Conservation (phyloP, 805 yeast genomes). For the Zygotorulaspora danielsina region DNA sequence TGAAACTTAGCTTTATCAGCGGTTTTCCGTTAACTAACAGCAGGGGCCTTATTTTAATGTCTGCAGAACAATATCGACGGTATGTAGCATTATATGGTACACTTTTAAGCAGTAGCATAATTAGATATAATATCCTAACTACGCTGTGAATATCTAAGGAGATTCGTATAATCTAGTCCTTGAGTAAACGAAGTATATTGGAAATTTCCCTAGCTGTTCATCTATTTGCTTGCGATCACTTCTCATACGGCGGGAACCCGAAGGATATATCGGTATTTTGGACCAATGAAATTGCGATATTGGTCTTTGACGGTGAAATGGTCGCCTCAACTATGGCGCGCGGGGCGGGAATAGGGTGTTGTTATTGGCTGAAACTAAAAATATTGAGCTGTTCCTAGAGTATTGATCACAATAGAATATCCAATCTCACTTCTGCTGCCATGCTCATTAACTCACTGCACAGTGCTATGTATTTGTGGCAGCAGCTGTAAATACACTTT, state of each 20-base stretch:
- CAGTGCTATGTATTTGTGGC: too few relatives aligned
- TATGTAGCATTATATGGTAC: neutral
- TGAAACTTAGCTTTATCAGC: neutral
- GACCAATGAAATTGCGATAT: neutral
- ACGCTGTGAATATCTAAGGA: too few relatives aligned
- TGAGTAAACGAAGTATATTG: too few relatives aligned
- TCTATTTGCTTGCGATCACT: too few relatives aligned
- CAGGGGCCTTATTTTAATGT: neutral
- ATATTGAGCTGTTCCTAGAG: neutral
- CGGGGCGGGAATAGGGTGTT: neutral
- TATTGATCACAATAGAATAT: neutral
- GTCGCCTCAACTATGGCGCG: slow-evolving; percentile 7
- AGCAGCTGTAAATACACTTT: too few relatives aligned
- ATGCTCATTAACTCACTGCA: too few relatives aligned
- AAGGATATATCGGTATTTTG: slow-evolving; percentile 3
- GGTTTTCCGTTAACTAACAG: neutral
- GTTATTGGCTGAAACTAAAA: neutral
- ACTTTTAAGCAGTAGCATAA: neutral
- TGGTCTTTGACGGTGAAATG: neutral
- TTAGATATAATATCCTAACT: too few relatives aligned
- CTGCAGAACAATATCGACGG: neutral
- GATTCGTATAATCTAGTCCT: too few relatives aligned
- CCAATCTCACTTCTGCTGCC: too few relatives aligned
- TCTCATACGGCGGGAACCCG: too few relatives aligned
- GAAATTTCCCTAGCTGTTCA: too few relatives aligned